phyloP scores from a whole-genome alignment of 768 basidiomycete genomes.

The Thelephora ganbajun region DNA sequence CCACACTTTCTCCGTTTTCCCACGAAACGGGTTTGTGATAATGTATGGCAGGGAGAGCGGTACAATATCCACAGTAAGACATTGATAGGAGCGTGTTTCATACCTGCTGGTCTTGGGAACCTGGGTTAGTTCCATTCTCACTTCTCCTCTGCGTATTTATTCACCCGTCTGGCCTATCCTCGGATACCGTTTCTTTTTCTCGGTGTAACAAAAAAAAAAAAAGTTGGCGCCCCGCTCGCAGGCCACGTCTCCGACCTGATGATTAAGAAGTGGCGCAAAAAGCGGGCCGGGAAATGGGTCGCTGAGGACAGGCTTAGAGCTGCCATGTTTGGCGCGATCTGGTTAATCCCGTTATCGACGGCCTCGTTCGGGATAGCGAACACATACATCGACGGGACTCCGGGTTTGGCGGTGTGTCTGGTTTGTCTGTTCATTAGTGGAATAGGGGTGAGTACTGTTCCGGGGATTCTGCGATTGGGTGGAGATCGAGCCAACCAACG shows the following conservation, averaged over 20 bases:
- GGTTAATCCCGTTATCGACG: slow-evolving; percentile 41
- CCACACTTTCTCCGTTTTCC: no score
- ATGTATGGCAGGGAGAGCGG: slow-evolving; percentile 29
- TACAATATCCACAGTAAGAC: slow-evolving; percentile 46
- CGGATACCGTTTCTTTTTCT: neutral
- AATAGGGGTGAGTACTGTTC: slow-evolving; percentile 39
- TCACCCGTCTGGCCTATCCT: neutral
- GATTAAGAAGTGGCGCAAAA: slow-evolving; percentile 31
- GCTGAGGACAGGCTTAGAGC: slow-evolving; percentile 58
- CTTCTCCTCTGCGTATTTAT: neutral
- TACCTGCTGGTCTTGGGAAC: slow-evolving; percentile 47
- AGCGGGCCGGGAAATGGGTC: slow-evolving; percentile 42
- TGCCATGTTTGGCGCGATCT: slow-evolving; percentile 27
- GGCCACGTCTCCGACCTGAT: slow-evolving; percentile 45
- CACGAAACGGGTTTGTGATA: neutral
- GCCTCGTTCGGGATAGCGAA: slow-evolving; percentile 29
- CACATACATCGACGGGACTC: slow-evolving; percentile 35
- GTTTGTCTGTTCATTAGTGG: slow-evolving; percentile 50
- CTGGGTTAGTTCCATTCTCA: slow-evolving; percentile 30
- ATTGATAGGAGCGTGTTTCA: slow-evolving; percentile 43
- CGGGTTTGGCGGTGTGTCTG: slow-evolving; percentile 37
- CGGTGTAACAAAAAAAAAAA: no score
- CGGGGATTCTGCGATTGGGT: neutral
- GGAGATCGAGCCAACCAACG: neutral
- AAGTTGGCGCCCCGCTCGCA: slow-evolving; percentile 47